Percentiles rank a stretch among this genome's conserved stretches.
phyloP scores from a whole-genome alignment of 2,329 filamentous ascomycete species.

The Fusarium sp. region DNA sequence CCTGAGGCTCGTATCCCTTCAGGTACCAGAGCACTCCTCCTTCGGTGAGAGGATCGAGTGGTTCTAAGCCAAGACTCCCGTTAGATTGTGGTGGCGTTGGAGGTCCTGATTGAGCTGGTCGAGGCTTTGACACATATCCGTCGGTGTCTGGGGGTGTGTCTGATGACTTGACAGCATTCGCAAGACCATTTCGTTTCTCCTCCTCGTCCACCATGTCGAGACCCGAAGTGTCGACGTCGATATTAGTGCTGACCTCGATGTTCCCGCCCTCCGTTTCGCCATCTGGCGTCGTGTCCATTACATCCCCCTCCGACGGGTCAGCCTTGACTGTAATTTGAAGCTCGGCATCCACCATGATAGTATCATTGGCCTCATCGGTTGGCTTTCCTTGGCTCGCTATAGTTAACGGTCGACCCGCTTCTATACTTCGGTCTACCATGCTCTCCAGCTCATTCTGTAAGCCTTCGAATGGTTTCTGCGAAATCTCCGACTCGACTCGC shows the following conservation, averaged over 20 bases:
- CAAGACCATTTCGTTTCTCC: conserved; percentile 41
- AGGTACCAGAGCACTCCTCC: conserved; percentile 93
- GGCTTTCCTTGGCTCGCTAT: conserved; percentile 50
- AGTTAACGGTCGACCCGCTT: conserved; percentile 59
- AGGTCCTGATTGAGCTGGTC: conserved; percentile 56
- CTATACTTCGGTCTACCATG: conserved; percentile 76
- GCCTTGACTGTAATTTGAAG: conserved; percentile 60
- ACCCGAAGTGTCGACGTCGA: conserved; percentile 60
- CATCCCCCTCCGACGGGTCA: conserved; percentile 45
- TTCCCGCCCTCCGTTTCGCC: conserved; percentile 52
- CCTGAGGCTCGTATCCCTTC: conserved; percentile 80
- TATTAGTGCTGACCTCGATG: conserved; percentile 59
- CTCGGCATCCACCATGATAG: conserved; percentile 65
- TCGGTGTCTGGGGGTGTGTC: conserved; percentile 63
- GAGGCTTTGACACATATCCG: conserved; percentile 54
- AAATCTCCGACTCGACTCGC: conserved; percentile 84
- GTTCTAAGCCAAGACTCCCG: conserved; percentile 64
- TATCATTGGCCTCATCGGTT: conserved; percentile 57
- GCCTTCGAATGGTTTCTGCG: conserved; percentile 74
- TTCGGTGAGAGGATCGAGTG: conserved; percentile 67
- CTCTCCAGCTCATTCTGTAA: conserved; percentile 80
- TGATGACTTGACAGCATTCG: conserved; percentile 41
- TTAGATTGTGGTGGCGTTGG: conserved; percentile 77
- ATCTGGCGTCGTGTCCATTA: conserved; percentile 52
- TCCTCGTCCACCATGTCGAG: conserved; percentile 46